Conservation (phyloP, 768 basidiomycete genomes). For the Galerina sulciceps region DNA sequence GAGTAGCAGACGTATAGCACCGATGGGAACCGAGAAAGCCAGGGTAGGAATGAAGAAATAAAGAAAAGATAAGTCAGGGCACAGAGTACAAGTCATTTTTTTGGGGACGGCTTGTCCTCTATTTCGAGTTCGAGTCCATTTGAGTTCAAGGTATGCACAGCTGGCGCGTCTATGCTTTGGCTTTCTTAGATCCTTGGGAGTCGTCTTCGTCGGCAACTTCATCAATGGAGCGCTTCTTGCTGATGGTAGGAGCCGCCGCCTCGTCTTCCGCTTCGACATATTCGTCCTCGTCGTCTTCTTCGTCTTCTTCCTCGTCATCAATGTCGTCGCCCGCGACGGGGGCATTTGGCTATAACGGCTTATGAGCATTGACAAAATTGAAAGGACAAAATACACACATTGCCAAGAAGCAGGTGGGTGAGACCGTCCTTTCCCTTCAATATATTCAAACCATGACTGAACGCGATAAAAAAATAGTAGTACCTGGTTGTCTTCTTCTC, state of each 20-base stretch:
- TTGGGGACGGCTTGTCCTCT: neutral
- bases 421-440: constrained; percentile 21
- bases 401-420: constrained; percentile 33
- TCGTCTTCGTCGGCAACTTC: constrained; percentile 36
- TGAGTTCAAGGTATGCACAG: neutral
- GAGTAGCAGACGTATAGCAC: neutral
- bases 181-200: constrained; percentile 41
- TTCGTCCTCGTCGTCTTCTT: constrained; percentile 34
- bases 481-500: constrained; percentile 11
- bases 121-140: neutral
- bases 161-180: constrained; percentile 33
- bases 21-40: neutral
- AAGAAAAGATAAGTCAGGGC: constrained; percentile 5
- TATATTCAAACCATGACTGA: neutral
- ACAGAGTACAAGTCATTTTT: neutral
- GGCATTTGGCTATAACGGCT: constrained; percentile 30
- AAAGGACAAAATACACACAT: constrained; percentile 23
- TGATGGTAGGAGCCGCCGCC: constrained; percentile 17
- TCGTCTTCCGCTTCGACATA: constrained; percentile 31
- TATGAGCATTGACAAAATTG: neutral
- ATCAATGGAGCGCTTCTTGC: constrained; percentile 41
- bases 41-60: neutral
- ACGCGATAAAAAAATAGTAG: neutral
- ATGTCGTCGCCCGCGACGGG: constrained; percentile 28
- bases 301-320: constrained; percentile 27